These are phyloP conservation scores for Marasmius fiardii DNA, from an alignment of 1,284 basidiomycete species.

Conservation along the genomic window DNA sequence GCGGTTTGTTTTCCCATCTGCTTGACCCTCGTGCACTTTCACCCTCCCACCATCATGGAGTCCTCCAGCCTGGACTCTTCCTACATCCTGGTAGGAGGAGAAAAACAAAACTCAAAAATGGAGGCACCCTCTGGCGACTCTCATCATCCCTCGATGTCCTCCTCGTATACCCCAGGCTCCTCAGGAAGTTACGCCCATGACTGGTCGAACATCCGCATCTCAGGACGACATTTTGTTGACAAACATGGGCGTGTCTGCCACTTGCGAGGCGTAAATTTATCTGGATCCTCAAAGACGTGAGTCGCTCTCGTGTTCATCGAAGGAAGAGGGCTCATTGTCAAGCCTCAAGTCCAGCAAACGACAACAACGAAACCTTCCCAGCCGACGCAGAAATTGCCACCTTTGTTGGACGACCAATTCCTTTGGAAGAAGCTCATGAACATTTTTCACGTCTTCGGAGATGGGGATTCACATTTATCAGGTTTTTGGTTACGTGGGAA, in stretches of 20 bases:
- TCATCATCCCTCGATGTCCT: constrained; percentile 40
- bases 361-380: constrained; percentile 63
- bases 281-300: constrained; percentile 81
- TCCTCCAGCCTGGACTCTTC: not conserved
- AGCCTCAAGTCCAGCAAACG: constrained; percentile 52
- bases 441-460: constrained; percentile 77
- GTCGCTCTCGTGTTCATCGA: constrained; percentile 23
- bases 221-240: constrained; percentile 79
- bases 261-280: constrained; percentile 79
- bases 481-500: constrained; percentile 95
- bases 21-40: not conserved
- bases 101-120: not conserved
- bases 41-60: not conserved
- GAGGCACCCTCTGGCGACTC: not conserved
- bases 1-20: not conserved
- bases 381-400: constrained; percentile 59
- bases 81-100: not conserved
- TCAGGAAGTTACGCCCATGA: constrained; percentile 63
- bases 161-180: constrained; percentile 43
- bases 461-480: constrained; percentile 86
- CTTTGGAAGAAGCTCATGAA: constrained; percentile 77
- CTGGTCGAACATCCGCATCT: constrained; percentile 64
- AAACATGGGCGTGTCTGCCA: constrained; percentile 71
- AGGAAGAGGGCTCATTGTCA: not conserved
- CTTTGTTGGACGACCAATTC: constrained; percentile 83